These are phyloP conservation scores for Pythium apleroticum DNA, from an alignment of 352 stramenopile species.

Conservation along the genomic window DNA sequence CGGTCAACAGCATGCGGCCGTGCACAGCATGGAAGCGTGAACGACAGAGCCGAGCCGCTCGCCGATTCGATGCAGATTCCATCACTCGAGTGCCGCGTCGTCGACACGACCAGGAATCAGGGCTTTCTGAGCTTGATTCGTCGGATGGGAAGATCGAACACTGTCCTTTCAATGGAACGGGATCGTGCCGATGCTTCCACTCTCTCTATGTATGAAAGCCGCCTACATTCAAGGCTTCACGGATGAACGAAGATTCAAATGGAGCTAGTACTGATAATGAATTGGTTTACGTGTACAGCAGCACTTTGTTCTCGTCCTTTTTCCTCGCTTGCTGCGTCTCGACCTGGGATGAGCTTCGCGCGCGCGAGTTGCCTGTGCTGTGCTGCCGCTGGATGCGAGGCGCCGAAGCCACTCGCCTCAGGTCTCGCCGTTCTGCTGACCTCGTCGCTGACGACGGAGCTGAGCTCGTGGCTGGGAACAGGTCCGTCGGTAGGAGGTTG, in stretches of 20 bases:
- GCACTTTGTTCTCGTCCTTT: conserved; percentile 10
- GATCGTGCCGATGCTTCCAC: no score
- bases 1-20: no score
- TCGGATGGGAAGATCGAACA: no score
- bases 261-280: not conserved
- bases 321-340: not conserved
- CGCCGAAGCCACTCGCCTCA: conserved; percentile 9
- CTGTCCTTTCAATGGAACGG: no score
- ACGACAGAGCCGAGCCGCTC: no score
- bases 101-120: no score
- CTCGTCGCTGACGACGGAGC: not conserved
- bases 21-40: no score
- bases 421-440: not conserved
- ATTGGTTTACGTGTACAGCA: conserved; percentile 6
- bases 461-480: not conserved
- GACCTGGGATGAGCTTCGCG: conserved; percentile 6
- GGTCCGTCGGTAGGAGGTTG: conserved; percentile 11
- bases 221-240: no score
- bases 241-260: not conserved
- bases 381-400: conserved; percentile 9
- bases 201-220: no score
- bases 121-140: no score
- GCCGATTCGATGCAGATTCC: no score
- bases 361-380: conserved; percentile 8
- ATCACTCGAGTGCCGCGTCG: no score